Evolutionary conservation across 768 basidiomycete species (phyloP), one percentile per base, ranked within the genome.

Genomic region (Sporobolomyces roseus): DNA sequence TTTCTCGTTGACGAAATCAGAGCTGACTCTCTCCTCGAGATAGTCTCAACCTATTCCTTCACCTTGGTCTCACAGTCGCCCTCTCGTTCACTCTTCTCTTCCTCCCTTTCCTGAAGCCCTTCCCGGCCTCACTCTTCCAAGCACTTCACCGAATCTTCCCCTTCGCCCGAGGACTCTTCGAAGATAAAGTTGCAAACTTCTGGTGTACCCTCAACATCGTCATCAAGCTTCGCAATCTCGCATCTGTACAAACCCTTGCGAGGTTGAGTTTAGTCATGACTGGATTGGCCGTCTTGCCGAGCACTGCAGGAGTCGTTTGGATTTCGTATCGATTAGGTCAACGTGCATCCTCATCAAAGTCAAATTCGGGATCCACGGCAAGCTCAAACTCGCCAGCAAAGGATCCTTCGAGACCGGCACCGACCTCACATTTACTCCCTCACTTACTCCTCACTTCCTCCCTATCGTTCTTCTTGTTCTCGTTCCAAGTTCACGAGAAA

Each of bases 401-500:
- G 45, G 58, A 60, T 48, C 8, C 43, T 14, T 41, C 23, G 25
- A 32, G 25, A 14, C 81, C 82, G 13, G 80, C 84, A 0, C 84
- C 84, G 8, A 82, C 88, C 32, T 79, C 88, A 29, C 82, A 85
- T 0, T 81, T 98, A 2, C 82, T 97, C 5, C 89, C 88, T 0
- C 88, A 90, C 72, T 86, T 89, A 3, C 82, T 96, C 32, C 83
- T 92, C 68, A 86, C 85, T 10, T 87, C 85, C 1, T 88, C 90
- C 0, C 84, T 97, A 82, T 88, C 92, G 13, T 96, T 97, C 83
- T 97, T 94, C 81, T 81, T 97, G 36, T 93, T 94, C 81, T 93
- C 92, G 9, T 94, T 94, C 79, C 93, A 96, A 75, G 93, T 93
- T 45, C 93, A 96, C 78, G 93, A 97, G 78, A 97, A 96, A 81